Evolutionary conservation across 1,284 basidiomycete genomes (phyloP).

Genomic region (Takashimella tepidaria): DNA sequence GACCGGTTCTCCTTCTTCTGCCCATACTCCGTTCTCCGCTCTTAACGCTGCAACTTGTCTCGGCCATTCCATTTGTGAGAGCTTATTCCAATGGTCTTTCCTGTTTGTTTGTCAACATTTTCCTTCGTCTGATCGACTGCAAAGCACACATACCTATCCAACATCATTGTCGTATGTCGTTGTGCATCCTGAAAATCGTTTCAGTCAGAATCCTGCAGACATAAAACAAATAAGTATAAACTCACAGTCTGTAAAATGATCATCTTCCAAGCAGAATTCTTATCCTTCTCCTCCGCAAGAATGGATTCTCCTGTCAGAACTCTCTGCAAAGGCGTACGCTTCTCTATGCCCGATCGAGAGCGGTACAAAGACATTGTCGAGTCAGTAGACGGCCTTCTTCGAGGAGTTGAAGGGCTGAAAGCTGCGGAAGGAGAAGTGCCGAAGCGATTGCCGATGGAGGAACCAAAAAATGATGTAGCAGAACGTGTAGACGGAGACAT

Average conservation of each 20-base stretch:
- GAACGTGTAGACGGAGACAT: slow-evolving; percentile 21
- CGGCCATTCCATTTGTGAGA: slow-evolving; percentile 46
- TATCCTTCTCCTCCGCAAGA: slow-evolving; percentile 44
- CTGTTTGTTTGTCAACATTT: no score
- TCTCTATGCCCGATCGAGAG: slow-evolving; percentile 21
- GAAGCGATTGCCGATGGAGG: slow-evolving; percentile 23
- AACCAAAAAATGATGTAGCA: slow-evolving; percentile 20
- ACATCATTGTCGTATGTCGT: slow-evolving; percentile 36
- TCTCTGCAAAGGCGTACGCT: slow-evolving; percentile 33
- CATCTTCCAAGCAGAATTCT: slow-evolving; percentile 46
- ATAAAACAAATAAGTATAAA: neutral
- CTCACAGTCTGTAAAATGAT: slow-evolving; percentile 44
- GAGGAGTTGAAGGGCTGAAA: neutral
- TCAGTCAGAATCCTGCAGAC: neutral
- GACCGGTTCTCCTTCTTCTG: slow-evolving; percentile 52
- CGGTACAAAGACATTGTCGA: slow-evolving; percentile 12
- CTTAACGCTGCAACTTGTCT: slow-evolving; percentile 34
- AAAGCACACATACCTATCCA: no score
- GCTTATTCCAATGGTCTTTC: slow-evolving; percentile 45
- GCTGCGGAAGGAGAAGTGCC: slow-evolving; percentile 19
- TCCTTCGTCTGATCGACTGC: no score
- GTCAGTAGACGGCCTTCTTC: slow-evolving; percentile 28
- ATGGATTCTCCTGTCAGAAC: slow-evolving; percentile 43
- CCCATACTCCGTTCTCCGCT: slow-evolving; percentile 73
- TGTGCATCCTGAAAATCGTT: slow-evolving; percentile 36